phyloP scores from a whole-genome alignment of 2,329 filamentous ascomycete species.

The Paraphaeosphaeria sporulosa region DNA sequence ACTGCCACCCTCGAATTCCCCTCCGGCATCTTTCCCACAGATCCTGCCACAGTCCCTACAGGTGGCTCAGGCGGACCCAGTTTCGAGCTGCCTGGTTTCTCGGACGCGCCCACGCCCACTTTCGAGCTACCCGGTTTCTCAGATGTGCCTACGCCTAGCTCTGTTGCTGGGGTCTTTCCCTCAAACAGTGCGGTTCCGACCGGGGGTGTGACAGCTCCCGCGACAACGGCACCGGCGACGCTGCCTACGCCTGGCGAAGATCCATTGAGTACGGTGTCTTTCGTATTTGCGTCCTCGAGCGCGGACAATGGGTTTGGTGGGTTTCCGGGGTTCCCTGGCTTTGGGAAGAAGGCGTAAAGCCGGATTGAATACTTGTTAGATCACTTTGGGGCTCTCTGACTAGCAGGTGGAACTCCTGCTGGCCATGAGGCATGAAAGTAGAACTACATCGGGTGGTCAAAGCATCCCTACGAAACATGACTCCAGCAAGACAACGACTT shows the following conservation, averaged over 20 bases:
- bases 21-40: constrained; percentile 8
- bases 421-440: too few relatives aligned
- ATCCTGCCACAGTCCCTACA: constrained; percentile 3
- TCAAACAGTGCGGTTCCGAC: constrained; percentile 16
- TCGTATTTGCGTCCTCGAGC: constrained; percentile 14
- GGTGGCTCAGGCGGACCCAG: not conserved
- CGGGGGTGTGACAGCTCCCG: constrained; percentile 17
- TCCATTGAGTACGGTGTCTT: constrained; percentile 22
- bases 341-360: not conserved
- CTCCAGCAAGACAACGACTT: not conserved
- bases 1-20: not conserved
- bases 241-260: constrained; percentile 8
- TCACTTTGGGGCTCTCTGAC: not conserved
- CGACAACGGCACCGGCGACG: constrained; percentile 17
- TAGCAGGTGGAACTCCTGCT: not conserved
- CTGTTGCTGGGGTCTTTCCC: constrained; percentile 17
- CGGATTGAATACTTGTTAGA: not conserved
- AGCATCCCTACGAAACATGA: not conserved
- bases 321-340: not conserved
- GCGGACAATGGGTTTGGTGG: not conserved
- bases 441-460: too few relatives aligned
- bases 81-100: constrained; percentile 2
- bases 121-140: constrained; percentile 3
- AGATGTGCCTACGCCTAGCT: not conserved
- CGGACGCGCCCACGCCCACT: not conserved